A percentile compares a stretch with the other conserved stretches of the same genome.
Evolutionary conservation across 2,329 filamentous ascomycete species (phyloP).

Genomic region (Monilinia fructicola): DNA sequence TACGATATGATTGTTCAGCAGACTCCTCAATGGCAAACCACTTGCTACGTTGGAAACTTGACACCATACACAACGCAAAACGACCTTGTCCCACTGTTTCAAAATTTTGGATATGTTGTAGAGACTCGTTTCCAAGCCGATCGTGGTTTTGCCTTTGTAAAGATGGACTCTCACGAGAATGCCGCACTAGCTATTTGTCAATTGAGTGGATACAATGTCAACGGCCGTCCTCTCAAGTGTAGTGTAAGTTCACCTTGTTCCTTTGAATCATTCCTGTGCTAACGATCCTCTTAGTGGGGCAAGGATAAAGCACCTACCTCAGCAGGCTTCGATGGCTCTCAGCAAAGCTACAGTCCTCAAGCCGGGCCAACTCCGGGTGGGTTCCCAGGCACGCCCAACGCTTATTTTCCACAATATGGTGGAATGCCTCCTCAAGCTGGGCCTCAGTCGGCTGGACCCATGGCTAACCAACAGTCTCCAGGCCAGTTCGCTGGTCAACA

Average conservation of each 20-base stretch:
- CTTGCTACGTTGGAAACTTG: constrained; percentile 95
- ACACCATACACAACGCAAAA: constrained; percentile 97
- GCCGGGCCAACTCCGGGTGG: constrained; percentile 66
- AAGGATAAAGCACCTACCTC: constrained; percentile 90
- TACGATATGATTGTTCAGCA: constrained; percentile 96
- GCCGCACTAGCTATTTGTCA: constrained; percentile 98
- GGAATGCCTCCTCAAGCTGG: constrained; percentile 52
- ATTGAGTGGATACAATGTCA: constrained; percentile 96
- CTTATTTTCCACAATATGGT: constrained; percentile 93
- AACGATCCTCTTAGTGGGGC: constrained; percentile 71
- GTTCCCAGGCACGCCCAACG: constrained; percentile 74
- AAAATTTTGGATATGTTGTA: constrained; percentile 96
- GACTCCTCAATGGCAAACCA: constrained; percentile 97
- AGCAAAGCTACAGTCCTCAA: constrained; percentile 68
- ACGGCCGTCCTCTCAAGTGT: constrained; percentile 95
- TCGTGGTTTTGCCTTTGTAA: constrained; percentile 96
- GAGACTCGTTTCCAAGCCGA: constrained; percentile 98
- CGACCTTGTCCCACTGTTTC: constrained; percentile 95
- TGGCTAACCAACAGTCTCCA: constrained; percentile 44
- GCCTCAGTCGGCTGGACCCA: constrained; percentile 42
- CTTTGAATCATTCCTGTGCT: constrained; percentile 33
- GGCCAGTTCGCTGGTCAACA: constrained; percentile 61
- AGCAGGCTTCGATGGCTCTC: constrained; percentile 79
- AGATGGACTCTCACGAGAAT: constrained; percentile 98
- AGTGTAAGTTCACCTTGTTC: constrained; percentile 67